These are phyloP conservation scores for Sarocladium brachiariae DNA, from an alignment of 2,329 filamentous ascomycete species.

Conservation along the genomic window DNA sequence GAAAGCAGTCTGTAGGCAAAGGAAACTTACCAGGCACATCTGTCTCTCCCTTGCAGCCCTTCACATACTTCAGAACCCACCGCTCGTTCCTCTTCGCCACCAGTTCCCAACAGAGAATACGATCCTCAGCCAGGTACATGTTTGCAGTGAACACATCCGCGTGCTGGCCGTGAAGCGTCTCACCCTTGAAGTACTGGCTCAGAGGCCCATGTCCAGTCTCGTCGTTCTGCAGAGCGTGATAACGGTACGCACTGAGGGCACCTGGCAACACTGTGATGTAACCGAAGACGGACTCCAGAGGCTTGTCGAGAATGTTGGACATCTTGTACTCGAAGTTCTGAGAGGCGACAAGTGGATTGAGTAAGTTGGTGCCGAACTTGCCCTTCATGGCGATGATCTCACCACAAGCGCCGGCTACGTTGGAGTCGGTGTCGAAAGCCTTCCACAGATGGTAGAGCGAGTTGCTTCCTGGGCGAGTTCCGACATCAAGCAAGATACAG, in stretches of 20 bases:
- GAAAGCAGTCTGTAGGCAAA: not conserved
- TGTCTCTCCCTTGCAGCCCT: slow-evolving; percentile 92
- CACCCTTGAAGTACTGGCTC: slow-evolving; percentile 98
- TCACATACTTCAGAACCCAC: slow-evolving; percentile 98
- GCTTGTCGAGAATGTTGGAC: slow-evolving; percentile 98
- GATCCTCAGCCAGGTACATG: slow-evolving; percentile 87
- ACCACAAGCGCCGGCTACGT: slow-evolving; percentile 91
- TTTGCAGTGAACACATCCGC: slow-evolving; percentile 97
- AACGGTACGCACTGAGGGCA: slow-evolving; percentile 90
- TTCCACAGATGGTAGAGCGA: slow-evolving; percentile 99
- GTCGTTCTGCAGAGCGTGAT: slow-evolving; percentile 93
- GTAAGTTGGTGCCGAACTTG: slow-evolving; percentile 68
- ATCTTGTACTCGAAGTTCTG: slow-evolving; percentile 99
- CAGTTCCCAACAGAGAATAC: slow-evolving; percentile 88
- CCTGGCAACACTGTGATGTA: slow-evolving; percentile 97
- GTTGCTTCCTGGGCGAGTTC: slow-evolving; percentile 80
- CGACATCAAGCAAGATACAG: slow-evolving; percentile 93
- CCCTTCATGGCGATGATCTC: slow-evolving; percentile 98
- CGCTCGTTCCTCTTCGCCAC: slow-evolving; percentile 90
- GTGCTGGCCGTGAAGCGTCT: slow-evolving; percentile 91
- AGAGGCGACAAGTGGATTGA: slow-evolving; percentile 91
- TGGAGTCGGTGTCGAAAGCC: slow-evolving; percentile 95
- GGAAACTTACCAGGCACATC: slow-evolving; percentile 78
- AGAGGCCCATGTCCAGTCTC: slow-evolving; percentile 90
- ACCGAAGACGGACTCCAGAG: slow-evolving; percentile 91